phyloP scores from a whole-genome alignment of 768 basidiomycete genomes.

The Sarcodon aspratus region DNA sequence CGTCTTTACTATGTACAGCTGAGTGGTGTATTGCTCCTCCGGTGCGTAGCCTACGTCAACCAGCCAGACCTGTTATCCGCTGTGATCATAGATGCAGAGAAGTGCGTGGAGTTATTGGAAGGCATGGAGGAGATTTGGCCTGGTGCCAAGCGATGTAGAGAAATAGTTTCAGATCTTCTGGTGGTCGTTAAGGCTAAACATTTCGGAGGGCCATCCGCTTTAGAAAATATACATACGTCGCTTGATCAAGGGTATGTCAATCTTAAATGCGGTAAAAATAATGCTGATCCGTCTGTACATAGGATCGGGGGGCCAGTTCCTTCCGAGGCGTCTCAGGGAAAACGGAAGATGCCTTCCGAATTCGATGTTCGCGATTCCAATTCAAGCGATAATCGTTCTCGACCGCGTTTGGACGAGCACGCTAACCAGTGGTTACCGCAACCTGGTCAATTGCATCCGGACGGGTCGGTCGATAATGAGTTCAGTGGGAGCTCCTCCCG shows the following conservation, averaged over 20 bases:
- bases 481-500: neutral
- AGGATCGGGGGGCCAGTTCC: neutral
- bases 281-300: too few relatives aligned
- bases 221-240: constrained; percentile 8
- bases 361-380: neutral
- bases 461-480: too few relatives aligned
- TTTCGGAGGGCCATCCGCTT: constrained; percentile 7
- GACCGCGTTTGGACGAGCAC: neutral
- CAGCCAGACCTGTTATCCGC: constrained; percentile 7
- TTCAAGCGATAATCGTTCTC: neutral
- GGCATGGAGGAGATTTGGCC: constrained; percentile 9
- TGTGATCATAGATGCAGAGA: constrained; percentile 9
- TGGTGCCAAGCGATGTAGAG: constrained; percentile 8
- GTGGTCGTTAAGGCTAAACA: constrained; percentile 8
- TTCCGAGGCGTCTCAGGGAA: neutral
- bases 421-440: neutral
- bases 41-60: constrained; percentile 9
- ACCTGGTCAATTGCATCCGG: neutral
- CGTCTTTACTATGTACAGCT: constrained; percentile 3
- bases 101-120: constrained; percentile 7
- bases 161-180: constrained; percentile 10
- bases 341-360: neutral
- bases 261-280: too few relatives aligned
- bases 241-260: too few relatives aligned
- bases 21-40: constrained; percentile 8